These are phyloP conservation scores for Schizosaccharomyces osmophilus DNA, from an alignment of 805 yeast genomes.

Conservation along the genomic window DNA sequence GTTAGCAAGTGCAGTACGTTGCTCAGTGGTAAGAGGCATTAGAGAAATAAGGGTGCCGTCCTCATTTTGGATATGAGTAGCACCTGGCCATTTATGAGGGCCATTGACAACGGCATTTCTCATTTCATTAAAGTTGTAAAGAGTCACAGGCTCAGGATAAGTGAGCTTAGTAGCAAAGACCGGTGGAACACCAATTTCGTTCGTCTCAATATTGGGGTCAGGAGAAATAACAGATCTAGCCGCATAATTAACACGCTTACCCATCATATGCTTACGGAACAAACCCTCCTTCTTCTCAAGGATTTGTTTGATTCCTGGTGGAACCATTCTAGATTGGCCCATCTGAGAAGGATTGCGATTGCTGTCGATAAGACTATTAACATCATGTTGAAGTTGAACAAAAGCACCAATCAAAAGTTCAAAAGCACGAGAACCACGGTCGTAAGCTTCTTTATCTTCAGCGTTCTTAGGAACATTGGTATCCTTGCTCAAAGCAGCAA, in stretches of 20 bases:
- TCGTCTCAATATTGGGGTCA: slow-evolving; percentile 92
- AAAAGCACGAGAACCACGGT: slow-evolving; percentile 27
- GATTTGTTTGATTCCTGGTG: slow-evolving; percentile 93
- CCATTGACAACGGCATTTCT: slow-evolving; percentile 93
- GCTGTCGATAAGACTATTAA: slow-evolving; percentile 77
- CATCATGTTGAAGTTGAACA: slow-evolving; percentile 84
- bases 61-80: slow-evolving; percentile 83
- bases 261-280: slow-evolving; percentile 98
- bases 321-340: slow-evolving; percentile 37
- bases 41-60: slow-evolving; percentile 68
- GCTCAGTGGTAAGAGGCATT: slow-evolving; percentile 74
- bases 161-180: slow-evolving; percentile 89
- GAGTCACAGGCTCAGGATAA: slow-evolving; percentile 93
- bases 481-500: slow-evolving; percentile 48
- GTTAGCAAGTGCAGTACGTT: slow-evolving; percentile 82
- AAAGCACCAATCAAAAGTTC: slow-evolving; percentile 86
- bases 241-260: slow-evolving; percentile 96
- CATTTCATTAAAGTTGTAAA: slow-evolving; percentile 69
- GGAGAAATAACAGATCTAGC: slow-evolving; percentile 98
- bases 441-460: slow-evolving; percentile 38
- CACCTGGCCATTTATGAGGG: slow-evolving; percentile 98
- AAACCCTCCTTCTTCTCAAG: slow-evolving; percentile 95
- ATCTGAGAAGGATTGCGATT: slow-evolving; percentile 59
- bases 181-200: slow-evolving; percentile 96
- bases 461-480: not conserved